A percentile compares a stretch with the other conserved stretches of the same genome.
Evolutionary conservation across 1,284 basidiomycete genomes (phyloP).

Genomic region (Cutaneotrichosporon curvatum): DNA sequence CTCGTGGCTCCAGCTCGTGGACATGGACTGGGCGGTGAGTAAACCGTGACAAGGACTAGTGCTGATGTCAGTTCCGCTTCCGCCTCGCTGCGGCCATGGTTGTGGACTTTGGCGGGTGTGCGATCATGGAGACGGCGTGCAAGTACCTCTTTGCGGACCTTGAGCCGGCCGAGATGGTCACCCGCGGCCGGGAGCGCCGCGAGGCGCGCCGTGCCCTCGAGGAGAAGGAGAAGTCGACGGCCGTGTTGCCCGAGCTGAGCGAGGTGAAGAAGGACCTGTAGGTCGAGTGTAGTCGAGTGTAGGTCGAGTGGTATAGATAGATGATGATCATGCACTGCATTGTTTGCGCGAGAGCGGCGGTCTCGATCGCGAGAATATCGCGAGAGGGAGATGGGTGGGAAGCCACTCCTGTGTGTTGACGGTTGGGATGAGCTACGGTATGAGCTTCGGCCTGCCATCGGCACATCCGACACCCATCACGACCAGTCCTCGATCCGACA

Average conservation of each 20-base stretch:
- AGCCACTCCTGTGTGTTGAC: too few relatives aligned
- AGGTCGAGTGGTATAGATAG: too few relatives aligned
- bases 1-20: conserved; percentile 92
- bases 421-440: too few relatives aligned
- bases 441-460: too few relatives aligned
- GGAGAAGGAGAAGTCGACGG: conserved; percentile 16
- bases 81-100: conserved; percentile 72
- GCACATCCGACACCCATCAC: too few relatives aligned
- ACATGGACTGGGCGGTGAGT: conserved; percentile 58
- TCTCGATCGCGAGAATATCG: too few relatives aligned
- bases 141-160: conserved; percentile 84
- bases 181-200: conserved; percentile 68
- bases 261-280: conserved; percentile 22
- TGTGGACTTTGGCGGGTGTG: conserved; percentile 83
- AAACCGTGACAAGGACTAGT: background rate
- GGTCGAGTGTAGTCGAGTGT: background rate
- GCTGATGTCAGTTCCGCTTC: conserved; percentile 61
- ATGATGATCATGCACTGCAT: too few relatives aligned
- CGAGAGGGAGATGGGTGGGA: too few relatives aligned
- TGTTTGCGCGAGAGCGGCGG: too few relatives aligned
- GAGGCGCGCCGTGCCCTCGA: conserved; percentile 48
- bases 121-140: conserved; percentile 70
- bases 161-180: conserved; percentile 76
- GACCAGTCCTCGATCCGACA: too few relatives aligned
- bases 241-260: conserved; percentile 16